A percentile compares a stretch with the other conserved stretches of the same genome.
Evolutionary conservation across 73 alveolate genomes (phyloP).

Genomic region (Paramecium primaurelia): DNA sequence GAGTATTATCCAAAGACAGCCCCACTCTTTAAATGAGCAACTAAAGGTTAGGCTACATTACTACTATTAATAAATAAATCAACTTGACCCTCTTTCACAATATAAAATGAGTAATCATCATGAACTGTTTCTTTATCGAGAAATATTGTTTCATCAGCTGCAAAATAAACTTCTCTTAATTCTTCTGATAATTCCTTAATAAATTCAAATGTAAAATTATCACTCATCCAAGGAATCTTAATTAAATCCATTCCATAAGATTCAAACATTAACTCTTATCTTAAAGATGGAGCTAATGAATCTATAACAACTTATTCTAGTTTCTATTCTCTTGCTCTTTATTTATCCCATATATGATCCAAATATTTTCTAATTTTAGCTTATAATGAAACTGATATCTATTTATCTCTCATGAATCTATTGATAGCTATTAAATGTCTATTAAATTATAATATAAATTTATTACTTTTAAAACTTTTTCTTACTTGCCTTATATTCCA

Average conservation of each 20-base stretch:
- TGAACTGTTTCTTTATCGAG: background rate
- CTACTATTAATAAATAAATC: background rate
- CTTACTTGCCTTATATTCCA: background rate
- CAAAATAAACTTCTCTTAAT: background rate
- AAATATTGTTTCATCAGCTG: slow-evolving; percentile 5
- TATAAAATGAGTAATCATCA: slow-evolving; percentile 8
- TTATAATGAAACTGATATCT: background rate
- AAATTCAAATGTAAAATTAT: slow-evolving; percentile 41
- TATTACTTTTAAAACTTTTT: slow-evolving; percentile 9
- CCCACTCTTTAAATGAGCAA: background rate
- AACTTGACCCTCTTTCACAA: slow-evolving; percentile 10
- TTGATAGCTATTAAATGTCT: slow-evolving; percentile 27
- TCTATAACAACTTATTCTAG: background rate
- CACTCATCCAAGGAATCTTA: slow-evolving; percentile 27
- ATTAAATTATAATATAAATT: background rate
- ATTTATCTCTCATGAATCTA: slow-evolving; percentile 29
- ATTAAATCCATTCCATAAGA: slow-evolving; percentile 14
- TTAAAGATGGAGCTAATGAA: slow-evolving; percentile 28
- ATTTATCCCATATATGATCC: slow-evolving; percentile 38
- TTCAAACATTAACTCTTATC: slow-evolving; percentile 27
- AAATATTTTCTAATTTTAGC: slow-evolving; percentile 36
- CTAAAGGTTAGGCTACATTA: background rate
- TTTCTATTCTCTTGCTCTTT: slow-evolving; percentile 36
- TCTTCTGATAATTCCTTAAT: background rate
- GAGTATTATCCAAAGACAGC: slow-evolving; percentile 24